Evolutionary conservation across 139 green algal species (phyloP), one percentile per base, ranked within the genome.

Genomic region (Tetradesmus obliquus): DNA sequence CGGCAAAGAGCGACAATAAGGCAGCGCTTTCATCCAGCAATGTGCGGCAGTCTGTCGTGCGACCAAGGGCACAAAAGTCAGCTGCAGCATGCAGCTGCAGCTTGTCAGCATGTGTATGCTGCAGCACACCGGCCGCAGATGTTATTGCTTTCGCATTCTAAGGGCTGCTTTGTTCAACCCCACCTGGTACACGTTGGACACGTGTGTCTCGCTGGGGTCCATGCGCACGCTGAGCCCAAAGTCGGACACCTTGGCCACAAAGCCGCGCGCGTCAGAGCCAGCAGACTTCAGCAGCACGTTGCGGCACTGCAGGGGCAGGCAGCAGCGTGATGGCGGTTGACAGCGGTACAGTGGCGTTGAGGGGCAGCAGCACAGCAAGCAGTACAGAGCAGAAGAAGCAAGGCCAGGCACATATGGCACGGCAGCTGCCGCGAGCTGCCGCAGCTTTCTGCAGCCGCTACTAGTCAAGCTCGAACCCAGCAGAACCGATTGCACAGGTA

Each of bases 101-200:
- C 32, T 45, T 45, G 32, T 45, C 32, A 45, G 32, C 32, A 45
- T 45, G 32, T 45, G 32, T 45, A 0, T 45, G 32, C 32, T 45
- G 32, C 32, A 45, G 32, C 32, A 45, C 32, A 45, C 32, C 32
- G 32, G 32, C 32, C 32, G 32, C 32, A 45, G 32, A 45, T 45
- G 32, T 45, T 45, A 45, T 45, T 45, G 32, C 32, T 45, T 45
- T 45, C 32, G 32, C 32, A 45, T 45, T 45, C 32, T 45, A 45
- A 45, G 32, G 32, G 32, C 32, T 45, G 32, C 32, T 45, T 45
- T 45, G 32, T 45, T 45, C 32, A 45, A 17, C 5, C 72, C 15
- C 79, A 91, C 92, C 87, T 94, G 93, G 79, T 92, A 93, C 62
- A 94, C 55, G 69, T 96, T 94, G 51, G 84, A 92, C 32, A 95